phyloP scores from a whole-genome alignment of 1,284 basidiomycete genomes.

The Anthracocystis setariae region DNA sequence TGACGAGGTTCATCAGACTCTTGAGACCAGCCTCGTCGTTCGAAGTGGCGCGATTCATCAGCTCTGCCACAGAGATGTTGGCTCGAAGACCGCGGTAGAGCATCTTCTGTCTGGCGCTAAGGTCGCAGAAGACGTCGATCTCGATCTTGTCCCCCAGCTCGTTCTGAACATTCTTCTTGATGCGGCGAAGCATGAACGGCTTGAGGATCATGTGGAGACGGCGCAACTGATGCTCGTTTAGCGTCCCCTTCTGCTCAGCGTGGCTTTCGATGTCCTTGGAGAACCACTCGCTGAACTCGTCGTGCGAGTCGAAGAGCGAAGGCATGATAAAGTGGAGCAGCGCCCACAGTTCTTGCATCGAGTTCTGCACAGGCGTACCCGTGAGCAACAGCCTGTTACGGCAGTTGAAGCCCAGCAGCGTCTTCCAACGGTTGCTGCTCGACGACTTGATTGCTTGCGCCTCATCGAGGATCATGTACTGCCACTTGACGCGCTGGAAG shows the following conservation, averaged over 20 bases:
- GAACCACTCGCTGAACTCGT: conserved; percentile 99
- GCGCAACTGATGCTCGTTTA: conserved; percentile 95
- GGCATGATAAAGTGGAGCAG: conserved; percentile 99
- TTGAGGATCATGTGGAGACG: conserved; percentile 99
- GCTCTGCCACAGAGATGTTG: conserved; percentile 93
- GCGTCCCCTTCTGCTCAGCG: conserved; percentile 80
- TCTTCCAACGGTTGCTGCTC: conserved; percentile 97
- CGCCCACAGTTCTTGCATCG: conserved; percentile 99
- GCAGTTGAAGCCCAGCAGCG: conserved; percentile 92
- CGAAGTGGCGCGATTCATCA: conserved; percentile 90
- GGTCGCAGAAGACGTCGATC: conserved; percentile 91
- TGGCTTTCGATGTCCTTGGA: conserved; percentile 97
- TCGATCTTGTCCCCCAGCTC: conserved; percentile 99
- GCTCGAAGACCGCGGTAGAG: conserved; percentile 90
- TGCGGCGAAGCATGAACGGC: conserved; percentile 97
- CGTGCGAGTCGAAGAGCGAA: conserved; percentile 96
- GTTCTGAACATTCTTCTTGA: conserved; percentile 99
- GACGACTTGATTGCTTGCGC: conserved; percentile 99
- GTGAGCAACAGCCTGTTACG: conserved; percentile 94
- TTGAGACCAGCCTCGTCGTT: conserved; percentile 87
- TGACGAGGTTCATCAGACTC: conserved; percentile 97
- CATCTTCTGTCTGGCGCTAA: conserved; percentile 91
- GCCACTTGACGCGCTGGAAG: conserved; percentile 97
- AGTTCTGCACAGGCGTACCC: conserved; percentile 98
- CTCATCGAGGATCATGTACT: conserved; percentile 99